Percentiles rank a stretch among this genome's conserved stretches.
Evolutionary conservation across 768 basidiomycete genomes (phyloP).

Genomic region (Favolaschia claudopus): DNA sequence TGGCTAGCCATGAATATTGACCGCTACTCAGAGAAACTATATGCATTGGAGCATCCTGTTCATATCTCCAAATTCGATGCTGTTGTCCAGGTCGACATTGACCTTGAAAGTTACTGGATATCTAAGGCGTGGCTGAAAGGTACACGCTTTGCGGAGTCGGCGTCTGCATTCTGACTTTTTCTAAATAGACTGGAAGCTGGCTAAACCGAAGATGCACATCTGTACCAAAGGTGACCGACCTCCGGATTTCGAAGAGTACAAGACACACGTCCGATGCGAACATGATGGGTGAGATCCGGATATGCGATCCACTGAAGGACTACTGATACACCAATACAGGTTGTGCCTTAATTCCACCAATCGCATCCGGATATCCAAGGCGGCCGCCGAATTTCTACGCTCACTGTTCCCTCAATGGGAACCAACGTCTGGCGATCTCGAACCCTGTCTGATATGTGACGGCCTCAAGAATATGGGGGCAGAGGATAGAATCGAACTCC

Average conservation of each 20-base stretch:
- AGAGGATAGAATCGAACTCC: conserved; percentile 67
- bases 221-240: conserved; percentile 64
- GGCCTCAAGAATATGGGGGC: conserved; percentile 59
- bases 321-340: too few relatives aligned
- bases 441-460: conserved; percentile 72
- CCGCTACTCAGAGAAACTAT: conserved; percentile 62
- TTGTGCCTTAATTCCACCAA: conserved; percentile 61
- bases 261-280: conserved; percentile 71
- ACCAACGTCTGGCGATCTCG: conserved; percentile 56
- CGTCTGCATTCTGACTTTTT: conserved; percentile 4
- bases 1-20: conserved; percentile 11
- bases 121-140: conserved; percentile 85
- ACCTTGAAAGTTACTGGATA: conserved; percentile 67
- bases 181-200: conserved; percentile 73
- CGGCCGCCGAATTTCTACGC: conserved; percentile 59
- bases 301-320: too few relatives aligned
- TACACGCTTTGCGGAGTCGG: conserved; percentile 35
- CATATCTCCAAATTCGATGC: conserved; percentile 67
- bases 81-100: conserved; percentile 50
- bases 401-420: conserved; percentile 71
- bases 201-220: conserved; percentile 81
- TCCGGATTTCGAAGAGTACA: conserved; percentile 67
- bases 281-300: too few relatives aligned
- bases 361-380: conserved; percentile 77
- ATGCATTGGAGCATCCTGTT: conserved; percentile 71